Evolutionary conservation across 345 rosid species (phyloP), one percentile per base, ranked within the genome.

Genomic region (Mallotus nudiflorus): DNA sequence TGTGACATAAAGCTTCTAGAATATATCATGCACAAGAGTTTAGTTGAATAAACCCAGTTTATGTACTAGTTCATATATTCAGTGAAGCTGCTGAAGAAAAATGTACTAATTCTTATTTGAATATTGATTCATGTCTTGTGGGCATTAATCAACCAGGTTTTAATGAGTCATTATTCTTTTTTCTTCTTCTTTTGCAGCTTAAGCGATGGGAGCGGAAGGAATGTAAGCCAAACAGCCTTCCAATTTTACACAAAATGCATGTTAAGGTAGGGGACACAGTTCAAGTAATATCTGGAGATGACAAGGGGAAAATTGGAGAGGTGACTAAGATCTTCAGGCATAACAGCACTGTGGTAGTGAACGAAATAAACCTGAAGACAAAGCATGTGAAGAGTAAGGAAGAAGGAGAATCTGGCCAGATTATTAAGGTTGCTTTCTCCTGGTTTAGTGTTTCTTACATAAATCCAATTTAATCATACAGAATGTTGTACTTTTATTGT

Each of bases 141-240:
- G 46, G 59, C 13, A 12, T 29, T 37, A n/a, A 48, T n/a, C 6
- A 51, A 14, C 15, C 44, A 18, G 29, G n/a, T 65, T 49, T 29
- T 42, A 5, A 15, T 35, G 44, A 14, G 11, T 15, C 5, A 33
- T 3, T 53, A 49, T 37, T 61, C 49, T 66, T 28, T 63, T 67
- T 28, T 53, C 19, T 67, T 69, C n/a, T 46, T 44, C 37, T 62
- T 39, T 61, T 44, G 55, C 91, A 91, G 97, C 82, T 91, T 44
- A 94, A 91, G 79, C 87, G 79, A 48, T 91, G 97, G 99, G 97
- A 94, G 77, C 82, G 92, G 19, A 91, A 87, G 79, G 72, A 94
- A 66, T 91, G 99, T 71, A 91, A 94, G 77, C 92, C 93, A 49
- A 94, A 94, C 82, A 87, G 96, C 78, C 97, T 91, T 73, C 98